Percentiles rank a stretch among this genome's conserved stretches.
Evolutionary conservation across 2,329 filamentous ascomycete genomes (phyloP).

Genomic region (Phyllosticta citrichinensis): DNA sequence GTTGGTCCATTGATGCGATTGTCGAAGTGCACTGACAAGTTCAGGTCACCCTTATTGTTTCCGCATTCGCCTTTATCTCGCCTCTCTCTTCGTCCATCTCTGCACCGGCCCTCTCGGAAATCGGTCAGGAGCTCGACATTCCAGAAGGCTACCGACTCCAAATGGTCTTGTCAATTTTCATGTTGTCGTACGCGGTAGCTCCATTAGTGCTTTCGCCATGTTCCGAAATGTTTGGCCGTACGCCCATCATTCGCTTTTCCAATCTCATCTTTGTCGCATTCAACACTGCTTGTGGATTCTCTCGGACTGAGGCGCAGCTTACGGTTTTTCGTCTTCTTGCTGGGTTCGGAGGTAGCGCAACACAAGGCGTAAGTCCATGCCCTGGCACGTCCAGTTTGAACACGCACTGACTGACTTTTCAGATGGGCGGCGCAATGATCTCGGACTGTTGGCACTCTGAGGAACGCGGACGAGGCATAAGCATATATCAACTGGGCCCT

Average conservation of each 20-base stretch:
- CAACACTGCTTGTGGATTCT: slow-evolving; percentile 32
- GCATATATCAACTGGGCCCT: slow-evolving; percentile 53
- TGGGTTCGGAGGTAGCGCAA: slow-evolving; percentile 29
- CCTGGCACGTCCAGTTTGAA: neutral
- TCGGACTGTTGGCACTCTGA: slow-evolving; percentile 52
- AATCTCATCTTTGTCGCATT: slow-evolving; percentile 27
- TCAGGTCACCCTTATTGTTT: slow-evolving; percentile 33
- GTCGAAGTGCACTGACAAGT: neutral
- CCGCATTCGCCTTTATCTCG: slow-evolving; percentile 29
- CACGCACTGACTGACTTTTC: neutral
- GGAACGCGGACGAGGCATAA: slow-evolving; percentile 52
- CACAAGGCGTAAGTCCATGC: slow-evolving; percentile 26
- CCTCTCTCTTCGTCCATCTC: slow-evolving; percentile 32
- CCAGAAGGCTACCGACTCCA: slow-evolving; percentile 17
- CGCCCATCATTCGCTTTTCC: slow-evolving; percentile 25
- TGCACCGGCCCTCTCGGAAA: slow-evolving; percentile 23
- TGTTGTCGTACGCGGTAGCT: slow-evolving; percentile 31
- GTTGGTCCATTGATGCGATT: neutral
- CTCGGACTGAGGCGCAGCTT: slow-evolving; percentile 23
- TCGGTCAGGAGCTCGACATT: slow-evolving; percentile 26
- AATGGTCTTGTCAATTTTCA: slow-evolving; percentile 29
- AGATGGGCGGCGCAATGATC: slow-evolving; percentile 19
- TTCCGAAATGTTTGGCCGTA: slow-evolving; percentile 26
- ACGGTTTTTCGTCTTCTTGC: slow-evolving; percentile 28
- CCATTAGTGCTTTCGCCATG: slow-evolving; percentile 28